Evolutionary conservation across 257 asterid species (phyloP).

Genomic region (Gentiana straminea): DNA sequence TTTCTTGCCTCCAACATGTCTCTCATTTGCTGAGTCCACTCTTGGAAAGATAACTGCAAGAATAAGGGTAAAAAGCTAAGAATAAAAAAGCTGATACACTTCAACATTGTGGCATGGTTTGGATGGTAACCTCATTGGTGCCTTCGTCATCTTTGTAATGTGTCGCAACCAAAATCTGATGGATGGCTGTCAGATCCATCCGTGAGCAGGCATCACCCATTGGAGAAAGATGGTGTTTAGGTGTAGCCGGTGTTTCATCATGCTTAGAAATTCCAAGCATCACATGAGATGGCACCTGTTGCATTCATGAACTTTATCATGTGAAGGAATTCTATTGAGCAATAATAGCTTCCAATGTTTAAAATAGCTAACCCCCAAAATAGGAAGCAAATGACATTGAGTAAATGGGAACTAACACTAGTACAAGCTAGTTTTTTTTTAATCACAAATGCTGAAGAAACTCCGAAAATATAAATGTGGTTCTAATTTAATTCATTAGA

Average conservation of each 20-base stretch:
- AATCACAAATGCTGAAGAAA: too few species aligned
- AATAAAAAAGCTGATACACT: not conserved
- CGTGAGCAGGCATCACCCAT: slow-evolving; percentile 42
- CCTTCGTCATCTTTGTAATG: slow-evolving; percentile 86
- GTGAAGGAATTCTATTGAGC: too few species aligned
- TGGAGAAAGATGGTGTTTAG: slow-evolving; percentile 82
- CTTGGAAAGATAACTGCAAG: slow-evolving; percentile 80
- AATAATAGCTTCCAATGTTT: too few species aligned
- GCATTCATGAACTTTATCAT: too few species aligned
- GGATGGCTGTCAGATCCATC: too few species aligned
- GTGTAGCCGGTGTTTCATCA: slow-evolving; percentile 62
- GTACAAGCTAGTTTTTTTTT: too few species aligned
- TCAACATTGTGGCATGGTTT: not conserved
- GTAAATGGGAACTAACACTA: too few species aligned
- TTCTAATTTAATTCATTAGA: too few species aligned
- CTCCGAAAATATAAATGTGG: too few species aligned
- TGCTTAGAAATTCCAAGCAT: slow-evolving; percentile 78
- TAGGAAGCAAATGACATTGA: too few species aligned
- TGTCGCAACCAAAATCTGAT: slow-evolving; percentile 71
- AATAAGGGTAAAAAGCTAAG: slow-evolving; percentile 11
- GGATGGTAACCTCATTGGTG: slow-evolving; percentile 65
- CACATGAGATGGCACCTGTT: slow-evolving; percentile 74
- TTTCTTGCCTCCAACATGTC: too few species aligned
- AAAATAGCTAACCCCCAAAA: too few species aligned
- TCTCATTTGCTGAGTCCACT: slow-evolving; percentile 27